Evolutionary conservation across 345 rosid genomes (phyloP), one percentile per base, ranked within the genome.

Genomic region (Pistacia atlantica): DNA sequence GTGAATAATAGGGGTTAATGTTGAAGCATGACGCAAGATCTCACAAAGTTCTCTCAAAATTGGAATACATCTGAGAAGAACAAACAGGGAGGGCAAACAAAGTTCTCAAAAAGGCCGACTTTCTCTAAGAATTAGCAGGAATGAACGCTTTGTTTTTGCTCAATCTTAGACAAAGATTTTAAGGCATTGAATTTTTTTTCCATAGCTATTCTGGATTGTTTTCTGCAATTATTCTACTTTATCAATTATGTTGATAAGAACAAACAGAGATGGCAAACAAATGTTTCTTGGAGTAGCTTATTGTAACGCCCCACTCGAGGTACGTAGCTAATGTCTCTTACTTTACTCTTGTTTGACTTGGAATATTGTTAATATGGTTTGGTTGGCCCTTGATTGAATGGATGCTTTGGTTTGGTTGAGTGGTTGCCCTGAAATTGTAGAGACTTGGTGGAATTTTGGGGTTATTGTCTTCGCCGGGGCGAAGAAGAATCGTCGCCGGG

Each of bases 21-120:
- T 95, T 46, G 97, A 92, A 68, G 93, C 92, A 63, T 95, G 65
- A 85, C 93, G 73, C 88, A 90, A 71, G 98, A 98, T 74, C 90
- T 95, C 18, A 80, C 83, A 42, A 84, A 86, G 72, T 91, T 93
- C 71, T 38, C 93, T 25, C 85, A 88, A 68, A 95, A 91, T 51
- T 77, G 55, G 31, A 82, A 56, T 60, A 57, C 67, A 9, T 48
- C 81, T 22, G 89, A 93, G 86, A 90, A 87, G 83, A 93, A 93
- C 80, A 87, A 88, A 82, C 83, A 91, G 75, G 84, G 72, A 56
- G 92, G 97, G 92, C 74, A 49, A 13, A 80, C 85, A 75, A 89
- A 89, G 78, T 90, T 85, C 82, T 78, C 92, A 3, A 84, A 86
- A 71, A 82, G 82, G 52, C 67, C 90, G 60, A 79, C 80, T 70